Evolutionary conservation across 2,329 filamentous ascomycete genomes (phyloP).

Genomic region (Pleoardoris graminearum): DNA sequence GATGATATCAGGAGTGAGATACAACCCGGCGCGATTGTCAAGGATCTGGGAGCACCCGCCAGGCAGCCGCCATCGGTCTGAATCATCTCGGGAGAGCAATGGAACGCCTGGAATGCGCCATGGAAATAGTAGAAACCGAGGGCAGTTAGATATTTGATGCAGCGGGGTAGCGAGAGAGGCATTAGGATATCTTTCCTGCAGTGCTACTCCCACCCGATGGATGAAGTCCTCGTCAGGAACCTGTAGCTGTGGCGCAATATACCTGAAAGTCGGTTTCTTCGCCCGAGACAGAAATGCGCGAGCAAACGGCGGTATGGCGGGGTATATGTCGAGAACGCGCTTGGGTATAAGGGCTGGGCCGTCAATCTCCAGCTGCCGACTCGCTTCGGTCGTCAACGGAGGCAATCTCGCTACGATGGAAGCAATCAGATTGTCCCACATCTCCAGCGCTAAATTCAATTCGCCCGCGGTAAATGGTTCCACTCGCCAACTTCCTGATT

Average conservation of each 20-base stretch:
- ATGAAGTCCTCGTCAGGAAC: neutral
- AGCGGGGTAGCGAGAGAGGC: neutral
- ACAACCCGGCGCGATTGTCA: neutral
- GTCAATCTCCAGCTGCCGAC: neutral
- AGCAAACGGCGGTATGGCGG: neutral
- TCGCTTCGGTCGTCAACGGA: neutral
- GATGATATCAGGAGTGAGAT: neutral
- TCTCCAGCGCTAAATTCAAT: neutral
- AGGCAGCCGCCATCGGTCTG: neutral
- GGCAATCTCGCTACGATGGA: neutral
- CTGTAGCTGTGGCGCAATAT: constrained; percentile 1
- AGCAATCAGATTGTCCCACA: neutral
- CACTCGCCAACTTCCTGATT: neutral
- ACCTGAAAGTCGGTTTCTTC: neutral
- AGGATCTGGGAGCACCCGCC: neutral
- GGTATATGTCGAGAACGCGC: neutral
- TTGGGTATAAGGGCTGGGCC: neutral
- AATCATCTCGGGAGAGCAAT: neutral
- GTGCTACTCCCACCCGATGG: neutral
- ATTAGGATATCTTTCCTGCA: neutral
- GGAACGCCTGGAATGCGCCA: neutral
- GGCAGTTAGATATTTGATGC: neutral
- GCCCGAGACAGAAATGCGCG: neutral
- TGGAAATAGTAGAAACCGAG: neutral
- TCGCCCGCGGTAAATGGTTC: neutral